Conservation (phyloP, 495 filamentous ascomycete species). For the Penicillium odoratum region DNA sequence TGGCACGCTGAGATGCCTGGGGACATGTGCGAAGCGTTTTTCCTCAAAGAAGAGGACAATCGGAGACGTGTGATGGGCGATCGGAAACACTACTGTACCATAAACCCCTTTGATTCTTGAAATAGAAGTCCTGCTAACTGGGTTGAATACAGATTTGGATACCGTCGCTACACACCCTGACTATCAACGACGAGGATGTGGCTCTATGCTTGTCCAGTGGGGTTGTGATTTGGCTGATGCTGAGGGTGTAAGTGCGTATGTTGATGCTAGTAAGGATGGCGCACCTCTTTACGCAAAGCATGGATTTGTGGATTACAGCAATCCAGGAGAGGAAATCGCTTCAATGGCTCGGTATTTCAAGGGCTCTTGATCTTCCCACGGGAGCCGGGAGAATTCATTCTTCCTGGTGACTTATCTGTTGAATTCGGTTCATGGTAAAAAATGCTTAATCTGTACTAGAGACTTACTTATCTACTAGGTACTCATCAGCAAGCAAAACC, state of each 20-base stretch:
- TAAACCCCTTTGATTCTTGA: neutral
- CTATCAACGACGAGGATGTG: constrained; percentile 50
- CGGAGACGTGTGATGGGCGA: constrained; percentile 27
- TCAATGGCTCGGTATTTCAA: constrained; percentile 18
- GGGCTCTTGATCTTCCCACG: neutral
- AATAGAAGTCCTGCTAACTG: neutral
- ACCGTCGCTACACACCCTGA: constrained; percentile 51
- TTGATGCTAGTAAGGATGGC: constrained; percentile 35
- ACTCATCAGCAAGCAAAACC: too few species aligned
- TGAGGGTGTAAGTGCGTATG: constrained; percentile 29
- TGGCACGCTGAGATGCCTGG: constrained; percentile 26
- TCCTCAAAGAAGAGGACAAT: constrained; percentile 16
- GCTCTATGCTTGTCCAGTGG: constrained; percentile 50
- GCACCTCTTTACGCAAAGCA: constrained; percentile 28
- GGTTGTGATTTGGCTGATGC: constrained; percentile 45
- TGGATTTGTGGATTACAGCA: constrained; percentile 34
- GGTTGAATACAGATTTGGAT: constrained; percentile 41
- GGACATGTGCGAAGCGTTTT: constrained; percentile 19
- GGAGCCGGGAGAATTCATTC: too few species aligned
- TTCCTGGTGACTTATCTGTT: too few species aligned
- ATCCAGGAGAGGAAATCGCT: constrained; percentile 14
- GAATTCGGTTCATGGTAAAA: too few species aligned
- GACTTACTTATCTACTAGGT: too few species aligned
- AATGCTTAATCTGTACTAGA: too few species aligned
- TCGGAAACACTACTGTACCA: constrained; percentile 28